phyloP scores from a whole-genome alignment of 257 asterid genomes.

The Solanum rostratum region DNA sequence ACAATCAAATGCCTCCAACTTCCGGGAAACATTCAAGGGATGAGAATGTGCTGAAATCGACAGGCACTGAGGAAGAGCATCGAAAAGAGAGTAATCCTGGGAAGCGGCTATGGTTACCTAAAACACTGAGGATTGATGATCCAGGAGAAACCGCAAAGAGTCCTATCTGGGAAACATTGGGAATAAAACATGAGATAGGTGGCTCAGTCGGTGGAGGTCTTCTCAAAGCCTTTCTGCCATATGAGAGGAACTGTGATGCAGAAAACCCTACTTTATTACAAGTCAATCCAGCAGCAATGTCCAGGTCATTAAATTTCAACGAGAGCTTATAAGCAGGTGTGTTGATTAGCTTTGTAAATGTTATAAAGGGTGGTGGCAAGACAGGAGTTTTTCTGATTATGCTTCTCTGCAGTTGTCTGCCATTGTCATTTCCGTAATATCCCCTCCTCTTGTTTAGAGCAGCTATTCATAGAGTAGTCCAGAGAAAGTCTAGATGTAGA shows the following conservation, averaged over 20 bases:
- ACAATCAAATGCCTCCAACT: slow-evolving; percentile 8
- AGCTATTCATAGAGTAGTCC: neutral
- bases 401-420: neutral
- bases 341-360: neutral
- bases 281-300: slow-evolving; percentile 79
- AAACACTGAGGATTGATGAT: slow-evolving; percentile 57
- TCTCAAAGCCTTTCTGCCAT: slow-evolving; percentile 45
- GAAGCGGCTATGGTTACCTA: slow-evolving; percentile 63
- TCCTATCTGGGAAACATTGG: slow-evolving; percentile 69
- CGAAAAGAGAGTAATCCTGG: slow-evolving; percentile 22
- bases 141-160: slow-evolving; percentile 72
- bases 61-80: neutral
- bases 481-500: neutral
- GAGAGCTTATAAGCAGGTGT: slow-evolving; percentile 36
- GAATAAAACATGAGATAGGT: slow-evolving; percentile 35
- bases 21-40: slow-evolving; percentile 55
- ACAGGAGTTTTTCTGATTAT: neutral
- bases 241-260: slow-evolving; percentile 23
- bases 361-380: neutral
- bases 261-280: slow-evolving; percentile 46
- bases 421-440: neutral
- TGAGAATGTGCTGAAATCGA: slow-evolving; percentile 13
- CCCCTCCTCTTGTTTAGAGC: neutral
- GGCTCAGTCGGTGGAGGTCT: slow-evolving; percentile 37
- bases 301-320: slow-evolving; percentile 60